Percentiles rank a stretch among this genome's conserved stretches.
Evolutionary conservation across 208 protist genomes (phyloP).

Genomic region (Leishmania guyanensis): DNA sequence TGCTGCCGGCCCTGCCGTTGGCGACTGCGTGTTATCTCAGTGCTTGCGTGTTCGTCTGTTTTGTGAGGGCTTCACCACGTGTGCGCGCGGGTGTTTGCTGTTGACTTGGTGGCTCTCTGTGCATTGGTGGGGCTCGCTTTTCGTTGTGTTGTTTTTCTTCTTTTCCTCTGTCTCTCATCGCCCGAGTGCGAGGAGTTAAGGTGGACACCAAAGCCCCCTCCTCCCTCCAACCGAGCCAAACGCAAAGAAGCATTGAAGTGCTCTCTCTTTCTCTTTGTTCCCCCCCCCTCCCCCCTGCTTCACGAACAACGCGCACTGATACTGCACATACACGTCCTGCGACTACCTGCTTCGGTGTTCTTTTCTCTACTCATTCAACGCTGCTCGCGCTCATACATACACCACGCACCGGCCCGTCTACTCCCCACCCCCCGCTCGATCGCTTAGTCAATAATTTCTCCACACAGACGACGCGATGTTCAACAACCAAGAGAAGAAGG

Average conservation of each 20-base stretch:
- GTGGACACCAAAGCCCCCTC: neutral
- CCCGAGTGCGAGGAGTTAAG: neutral
- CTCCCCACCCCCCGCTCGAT: neutral
- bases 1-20: neutral
- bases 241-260: neutral
- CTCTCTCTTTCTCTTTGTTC: neutral
- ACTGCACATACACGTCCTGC: neutral
- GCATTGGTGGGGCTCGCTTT: neutral
- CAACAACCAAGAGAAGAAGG: conserved; percentile 40
- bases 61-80: neutral
- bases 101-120: neutral
- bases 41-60: neutral
- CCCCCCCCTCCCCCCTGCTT: neutral
- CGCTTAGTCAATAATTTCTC: neutral
- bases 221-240: neutral
- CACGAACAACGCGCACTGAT: neutral
- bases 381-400: neutral
- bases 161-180: neutral
- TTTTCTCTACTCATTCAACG: neutral
- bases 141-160: neutral
- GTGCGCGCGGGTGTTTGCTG: neutral
- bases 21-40: neutral
- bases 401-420: neutral
- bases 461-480: conserved; percentile 13
- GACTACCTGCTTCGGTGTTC: neutral